Conservation (phyloP, 1,284 basidiomycete species). For the Somion occarium region DNA sequence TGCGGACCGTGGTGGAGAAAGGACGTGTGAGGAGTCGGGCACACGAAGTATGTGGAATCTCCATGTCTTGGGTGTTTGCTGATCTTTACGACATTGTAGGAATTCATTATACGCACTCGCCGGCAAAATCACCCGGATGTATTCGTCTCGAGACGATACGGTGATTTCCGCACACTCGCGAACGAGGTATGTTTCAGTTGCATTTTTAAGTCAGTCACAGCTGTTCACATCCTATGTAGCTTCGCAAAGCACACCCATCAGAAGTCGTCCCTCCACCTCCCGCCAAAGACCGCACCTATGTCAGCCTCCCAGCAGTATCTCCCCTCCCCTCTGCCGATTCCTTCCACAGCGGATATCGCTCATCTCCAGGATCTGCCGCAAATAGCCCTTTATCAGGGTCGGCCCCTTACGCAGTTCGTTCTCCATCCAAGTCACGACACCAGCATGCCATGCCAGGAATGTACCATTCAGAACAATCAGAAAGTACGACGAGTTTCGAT, state of each 20-base stretch:
- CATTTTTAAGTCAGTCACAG: too few species aligned
- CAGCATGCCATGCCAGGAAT: slow-evolving; percentile 16
- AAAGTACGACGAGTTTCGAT: slow-evolving; percentile 18
- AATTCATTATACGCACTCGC: slow-evolving; percentile 91
- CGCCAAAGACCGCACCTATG: slow-evolving; percentile 78
- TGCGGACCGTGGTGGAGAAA: slow-evolving; percentile 77
- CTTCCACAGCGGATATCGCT: slow-evolving; percentile 22
- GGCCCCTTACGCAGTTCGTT: slow-evolving; percentile 9
- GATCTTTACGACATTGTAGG: slow-evolving; percentile 40
- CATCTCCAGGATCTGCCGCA: slow-evolving; percentile 25
- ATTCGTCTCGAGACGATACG: slow-evolving; percentile 90
- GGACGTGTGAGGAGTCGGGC: slow-evolving; percentile 77
- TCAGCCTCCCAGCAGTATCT: slow-evolving; percentile 31
- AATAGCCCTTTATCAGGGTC: slow-evolving; percentile 14
- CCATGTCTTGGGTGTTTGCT: slow-evolving; percentile 5
- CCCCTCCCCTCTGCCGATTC: slow-evolving; percentile 24
- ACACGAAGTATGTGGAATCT: slow-evolving; percentile 63
- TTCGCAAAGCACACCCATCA: slow-evolving; percentile 80
- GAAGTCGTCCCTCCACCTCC: slow-evolving; percentile 78
- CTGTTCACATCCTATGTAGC: slow-evolving; percentile 47
- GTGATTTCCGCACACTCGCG: slow-evolving; percentile 87
- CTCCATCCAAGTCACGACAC: not conserved
- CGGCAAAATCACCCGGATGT: slow-evolving; percentile 70
- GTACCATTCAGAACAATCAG: slow-evolving; percentile 17
- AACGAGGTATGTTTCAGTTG: slow-evolving; percentile 53